These are phyloP conservation scores for Penicillium egyptiacum DNA, from an alignment of 495 filamentous ascomycete species.

Conservation along the genomic window DNA sequence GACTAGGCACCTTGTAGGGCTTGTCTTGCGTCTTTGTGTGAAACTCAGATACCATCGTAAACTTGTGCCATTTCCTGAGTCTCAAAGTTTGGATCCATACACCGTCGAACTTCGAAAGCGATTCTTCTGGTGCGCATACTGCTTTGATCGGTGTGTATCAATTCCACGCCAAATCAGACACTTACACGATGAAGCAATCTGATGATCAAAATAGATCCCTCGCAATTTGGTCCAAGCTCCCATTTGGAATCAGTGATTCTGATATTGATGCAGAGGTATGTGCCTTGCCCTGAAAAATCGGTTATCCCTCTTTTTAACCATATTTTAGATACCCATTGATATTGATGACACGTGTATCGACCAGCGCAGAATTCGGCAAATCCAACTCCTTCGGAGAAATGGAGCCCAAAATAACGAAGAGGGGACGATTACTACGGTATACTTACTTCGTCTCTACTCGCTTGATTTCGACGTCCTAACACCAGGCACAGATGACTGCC, in stretches of 20 bases:
- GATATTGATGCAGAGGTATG: constrained; percentile 17
- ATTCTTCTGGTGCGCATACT: constrained; percentile 21
- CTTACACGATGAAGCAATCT: not conserved
- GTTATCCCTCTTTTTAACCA: not conserved
- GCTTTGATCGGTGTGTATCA: constrained; percentile 15
- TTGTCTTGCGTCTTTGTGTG: constrained; percentile 12
- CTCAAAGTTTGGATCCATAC: constrained; percentile 4
- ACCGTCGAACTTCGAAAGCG: constrained; percentile 15
- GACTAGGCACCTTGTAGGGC: constrained; percentile 10
- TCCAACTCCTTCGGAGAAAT: constrained; percentile 3
- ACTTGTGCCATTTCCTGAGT: not conserved
- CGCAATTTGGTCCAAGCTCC: constrained; percentile 14
- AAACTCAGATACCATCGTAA: constrained; percentile 15
- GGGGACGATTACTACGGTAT: constrained; percentile 8
- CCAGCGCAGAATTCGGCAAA: constrained; percentile 7
- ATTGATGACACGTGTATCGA: constrained; percentile 17
- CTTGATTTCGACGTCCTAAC: not conserved
- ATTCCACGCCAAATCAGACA: no score
- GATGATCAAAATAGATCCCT: not conserved
- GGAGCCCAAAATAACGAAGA: not conserved
- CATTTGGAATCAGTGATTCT: constrained; percentile 17
- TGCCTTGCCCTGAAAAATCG: not conserved
- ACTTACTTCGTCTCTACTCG: no score
- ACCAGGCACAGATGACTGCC: constrained; percentile 10
- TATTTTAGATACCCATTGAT: constrained; percentile 9